Evolutionary conservation across 352 stramenopile species (phyloP), one percentile per base, ranked within the genome.

Genomic region (Phytophthora vignae): DNA sequence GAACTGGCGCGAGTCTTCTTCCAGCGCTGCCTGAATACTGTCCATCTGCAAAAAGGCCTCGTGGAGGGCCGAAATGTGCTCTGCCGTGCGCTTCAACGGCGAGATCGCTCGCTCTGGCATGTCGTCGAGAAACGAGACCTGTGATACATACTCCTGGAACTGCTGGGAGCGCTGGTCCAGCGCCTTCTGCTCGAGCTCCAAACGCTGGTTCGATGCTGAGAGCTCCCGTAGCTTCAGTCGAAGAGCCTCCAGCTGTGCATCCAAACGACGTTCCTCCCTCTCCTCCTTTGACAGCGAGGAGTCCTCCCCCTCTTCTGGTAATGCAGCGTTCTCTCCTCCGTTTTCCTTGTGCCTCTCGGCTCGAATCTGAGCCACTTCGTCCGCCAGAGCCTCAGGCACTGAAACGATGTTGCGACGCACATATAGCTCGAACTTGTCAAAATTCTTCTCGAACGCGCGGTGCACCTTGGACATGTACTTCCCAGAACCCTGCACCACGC

Each of bases 361-460:
- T 54, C 84, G 68, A 56, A 87, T 64, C 44, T 84, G 49, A 12
- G 79, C 73, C 27, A 91, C 81, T 31, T 82, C 70, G 29, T 88
- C 76, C n/a, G 42, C 67, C 0, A 95, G 60, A 21, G 78, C 52
- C 0, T 73, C 60, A 0, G 87, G 85, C 44, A 92, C 76, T 9
- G 77, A 77, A 33, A 93, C 84, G 40, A 95, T 90, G 59, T 93
- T 95, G 65, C 88, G 85, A 0, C 82, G 73, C 67, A 93, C 77
- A 49, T 95, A 95, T 9, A 93, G 66, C 64, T 93, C 88, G 54
- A 95, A 91, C 67, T 95, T 95, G 74, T 91, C 84, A 64, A 95
- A 95, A 65, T 95, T 95, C 64, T 90, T 92, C 38, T 85, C 79
- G 52, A 95, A 92, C n/a, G 73, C 76, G 19, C 64, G 70, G 60